Percentiles rank a stretch among this genome's conserved stretches.
phyloP scores from a whole-genome alignment of 179 eudicot species.

The Actinidia chinensis region DNA sequence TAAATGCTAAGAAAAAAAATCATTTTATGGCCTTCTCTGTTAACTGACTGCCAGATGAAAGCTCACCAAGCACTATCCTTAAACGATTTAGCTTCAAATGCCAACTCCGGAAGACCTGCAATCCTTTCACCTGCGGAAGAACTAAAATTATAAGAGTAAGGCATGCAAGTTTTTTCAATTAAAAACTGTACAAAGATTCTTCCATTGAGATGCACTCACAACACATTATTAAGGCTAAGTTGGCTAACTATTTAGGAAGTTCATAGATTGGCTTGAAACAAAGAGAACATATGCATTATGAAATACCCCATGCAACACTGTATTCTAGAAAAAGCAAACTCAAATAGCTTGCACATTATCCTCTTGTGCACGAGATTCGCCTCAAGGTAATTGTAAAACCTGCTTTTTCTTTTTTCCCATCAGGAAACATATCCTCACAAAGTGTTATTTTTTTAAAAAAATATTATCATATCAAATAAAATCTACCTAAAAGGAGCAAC shows the following conservation, averaged over 20 bases:
- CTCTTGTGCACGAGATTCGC: too few relatives aligned
- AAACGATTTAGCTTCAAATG: conserved; percentile 70
- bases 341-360: too few relatives aligned
- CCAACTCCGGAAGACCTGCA: conserved; percentile 48
- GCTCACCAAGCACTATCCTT: conserved; percentile 78
- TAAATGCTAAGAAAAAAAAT: background rate
- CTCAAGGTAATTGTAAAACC: too few relatives aligned
- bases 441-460: too few relatives aligned
- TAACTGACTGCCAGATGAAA: background rate
- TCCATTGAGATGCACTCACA: background rate
- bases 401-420: too few relatives aligned
- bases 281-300: background rate
- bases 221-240: background rate
- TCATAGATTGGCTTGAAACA: background rate
- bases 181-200: background rate
- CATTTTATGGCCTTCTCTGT: background rate
- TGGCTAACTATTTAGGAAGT: background rate
- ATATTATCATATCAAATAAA: too few relatives aligned
- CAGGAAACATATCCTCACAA: too few relatives aligned
- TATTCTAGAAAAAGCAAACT: too few relatives aligned
- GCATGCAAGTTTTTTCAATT: background rate
- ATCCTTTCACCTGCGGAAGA: conserved; percentile 48
- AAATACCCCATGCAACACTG: background rate
- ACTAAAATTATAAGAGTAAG: background rate
- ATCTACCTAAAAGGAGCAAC: too few relatives aligned